Evolutionary conservation across 1,139 yeast species (phyloP).

Genomic region (Kodamaea sp.): DNA sequence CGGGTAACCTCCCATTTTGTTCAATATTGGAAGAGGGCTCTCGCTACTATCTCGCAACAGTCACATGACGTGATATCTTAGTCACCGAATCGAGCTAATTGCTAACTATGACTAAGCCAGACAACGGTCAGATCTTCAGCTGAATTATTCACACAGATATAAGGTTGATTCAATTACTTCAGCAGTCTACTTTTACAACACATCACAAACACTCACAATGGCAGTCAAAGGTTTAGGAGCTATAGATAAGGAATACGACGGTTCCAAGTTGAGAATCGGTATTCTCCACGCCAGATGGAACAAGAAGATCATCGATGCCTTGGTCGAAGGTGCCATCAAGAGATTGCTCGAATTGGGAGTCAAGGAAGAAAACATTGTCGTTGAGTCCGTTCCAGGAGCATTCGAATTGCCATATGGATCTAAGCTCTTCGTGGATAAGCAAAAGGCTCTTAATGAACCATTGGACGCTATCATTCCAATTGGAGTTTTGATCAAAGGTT

Average conservation of each 20-base stretch:
- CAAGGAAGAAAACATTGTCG: slow-evolving; percentile 66
- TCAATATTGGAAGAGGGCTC: too few relatives aligned
- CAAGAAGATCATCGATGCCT: slow-evolving; percentile 67
- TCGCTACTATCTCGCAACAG: too few relatives aligned
- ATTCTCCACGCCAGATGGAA: slow-evolving; percentile 98
- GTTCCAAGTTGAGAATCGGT: slow-evolving; percentile 68
- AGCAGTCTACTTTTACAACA: too few relatives aligned
- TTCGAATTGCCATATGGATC: slow-evolving; percentile 90
- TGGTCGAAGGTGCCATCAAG: slow-evolving; percentile 74
- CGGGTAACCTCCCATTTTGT: too few relatives aligned
- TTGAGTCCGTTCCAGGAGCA: slow-evolving; percentile 92
- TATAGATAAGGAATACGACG: slow-evolving; percentile 71
- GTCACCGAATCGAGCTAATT: too few relatives aligned
- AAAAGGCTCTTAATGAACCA: slow-evolving; percentile 45
- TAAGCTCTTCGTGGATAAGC: slow-evolving; percentile 51
- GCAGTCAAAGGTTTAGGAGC: slow-evolving; percentile 81
- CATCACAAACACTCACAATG: slow-evolving; percentile 50
- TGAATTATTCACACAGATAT: too few relatives aligned
- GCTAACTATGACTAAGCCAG: too few relatives aligned
- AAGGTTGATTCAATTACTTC: too few relatives aligned
- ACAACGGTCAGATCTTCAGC: too few relatives aligned
- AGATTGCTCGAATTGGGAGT: slow-evolving; percentile 69
- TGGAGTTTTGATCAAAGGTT: slow-evolving; percentile 93
- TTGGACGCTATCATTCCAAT: slow-evolving; percentile 90
- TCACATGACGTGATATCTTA: too few relatives aligned